These are phyloP conservation scores for Ceratonia siliqua DNA, from an alignment of 306 rosid species.

Conservation along the genomic window DNA sequence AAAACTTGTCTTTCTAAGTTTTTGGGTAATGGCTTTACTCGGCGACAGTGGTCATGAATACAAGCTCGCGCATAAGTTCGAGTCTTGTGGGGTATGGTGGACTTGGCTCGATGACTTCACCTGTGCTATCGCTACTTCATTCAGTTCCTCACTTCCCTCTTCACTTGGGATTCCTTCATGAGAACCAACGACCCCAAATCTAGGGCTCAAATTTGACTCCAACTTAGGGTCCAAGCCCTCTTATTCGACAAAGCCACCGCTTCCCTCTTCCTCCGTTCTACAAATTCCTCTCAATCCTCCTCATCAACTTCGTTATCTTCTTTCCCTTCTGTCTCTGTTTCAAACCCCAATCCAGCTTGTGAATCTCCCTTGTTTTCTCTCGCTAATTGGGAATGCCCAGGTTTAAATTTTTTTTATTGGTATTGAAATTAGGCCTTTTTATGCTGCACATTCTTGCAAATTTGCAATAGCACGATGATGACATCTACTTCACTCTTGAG, in stretches of 20 bases:
- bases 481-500: slow-evolving; percentile 80
- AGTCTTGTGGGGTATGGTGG: slow-evolving; percentile 69
- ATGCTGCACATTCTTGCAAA: slow-evolving; percentile 43
- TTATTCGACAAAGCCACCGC: slow-evolving; percentile 85
- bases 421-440: not conserved
- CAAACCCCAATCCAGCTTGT: slow-evolving; percentile 68
- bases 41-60: slow-evolving; percentile 88
- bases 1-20: not conserved
- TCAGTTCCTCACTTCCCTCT: slow-evolving; percentile 64
- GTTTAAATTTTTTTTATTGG: not conserved
- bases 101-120: slow-evolving; percentile 78
- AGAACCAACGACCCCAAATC: slow-evolving; percentile 64
- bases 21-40: slow-evolving; percentile 60
- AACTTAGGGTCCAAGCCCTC: slow-evolving; percentile 89
- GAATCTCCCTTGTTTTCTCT: slow-evolving; percentile 21
- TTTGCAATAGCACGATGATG: slow-evolving; percentile 79
- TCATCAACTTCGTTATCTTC: not conserved
- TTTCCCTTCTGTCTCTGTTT: slow-evolving; percentile 42
- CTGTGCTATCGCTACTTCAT: slow-evolving; percentile 60
- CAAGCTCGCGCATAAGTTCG: slow-evolving; percentile 79
- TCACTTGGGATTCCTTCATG: slow-evolving; percentile 85
- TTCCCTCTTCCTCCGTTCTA: slow-evolving; percentile 62
- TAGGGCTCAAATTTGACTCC: slow-evolving; percentile 74
- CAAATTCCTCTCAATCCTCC: slow-evolving; percentile 38
- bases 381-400: not conserved